Percentiles rank a stretch among this genome's conserved stretches.
Evolutionary conservation across 805 yeast genomes (phyloP).

Genomic region (Zygoascus biomembranicola): DNA sequence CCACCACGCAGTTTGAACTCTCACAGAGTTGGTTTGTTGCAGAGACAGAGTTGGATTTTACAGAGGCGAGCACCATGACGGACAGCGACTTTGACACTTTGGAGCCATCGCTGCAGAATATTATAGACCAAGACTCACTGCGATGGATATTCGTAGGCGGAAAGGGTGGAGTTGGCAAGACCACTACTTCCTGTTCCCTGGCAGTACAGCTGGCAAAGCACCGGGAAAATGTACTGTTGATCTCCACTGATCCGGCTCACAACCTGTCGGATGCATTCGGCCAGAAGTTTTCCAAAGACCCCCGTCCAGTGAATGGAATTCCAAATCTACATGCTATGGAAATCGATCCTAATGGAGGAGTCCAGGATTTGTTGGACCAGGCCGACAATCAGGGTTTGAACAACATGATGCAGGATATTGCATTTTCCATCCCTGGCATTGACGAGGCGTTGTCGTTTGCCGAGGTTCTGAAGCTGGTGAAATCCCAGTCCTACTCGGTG

Average conservation of each 20-base stretch:
- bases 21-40: too few relatives aligned
- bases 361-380: slow-evolving; percentile 65
- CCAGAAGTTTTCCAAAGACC: slow-evolving; percentile 96
- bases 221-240: slow-evolving; percentile 77
- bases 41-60: too few relatives aligned
- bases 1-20: too few relatives aligned
- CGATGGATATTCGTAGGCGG: slow-evolving; percentile 99
- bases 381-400: slow-evolving; percentile 45
- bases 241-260: slow-evolving; percentile 98
- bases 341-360: slow-evolving; percentile 90
- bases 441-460: slow-evolving; percentile 97
- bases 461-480: slow-evolving; percentile 96
- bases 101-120: slow-evolving; percentile 35
- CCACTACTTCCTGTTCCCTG: slow-evolving; percentile 92
- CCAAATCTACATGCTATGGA: slow-evolving; percentile 93
- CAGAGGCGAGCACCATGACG: too few relatives aligned
- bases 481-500: slow-evolving; percentile 67
- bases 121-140: slow-evolving; percentile 41
- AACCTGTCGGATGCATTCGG: slow-evolving; percentile 96
- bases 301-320: slow-evolving; percentile 86
- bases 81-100: slow-evolving; percentile 10
- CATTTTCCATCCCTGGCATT: slow-evolving; percentile 94
- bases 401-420: slow-evolving; percentile 78
- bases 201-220: slow-evolving; percentile 86
- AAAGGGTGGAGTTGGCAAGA: slow-evolving; percentile 99